Base-by-base conservation (phyloP, 164 flowering plant genomes). In the Echeveria elegans region DNA sequence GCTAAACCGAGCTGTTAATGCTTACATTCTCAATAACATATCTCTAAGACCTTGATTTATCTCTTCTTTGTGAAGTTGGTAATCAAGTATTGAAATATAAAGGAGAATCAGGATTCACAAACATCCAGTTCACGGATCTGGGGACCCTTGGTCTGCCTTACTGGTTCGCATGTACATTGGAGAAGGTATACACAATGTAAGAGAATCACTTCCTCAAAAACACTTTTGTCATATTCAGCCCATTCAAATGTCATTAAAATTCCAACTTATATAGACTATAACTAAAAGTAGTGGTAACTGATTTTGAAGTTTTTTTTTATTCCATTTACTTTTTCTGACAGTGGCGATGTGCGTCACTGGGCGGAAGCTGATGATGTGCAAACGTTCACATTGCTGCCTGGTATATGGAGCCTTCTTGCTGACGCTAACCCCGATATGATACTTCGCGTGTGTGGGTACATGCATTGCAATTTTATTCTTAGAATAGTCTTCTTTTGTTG, bases 111-210 rank as follows among this genome's bases (percentile, higher is more conserved):
- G 81, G 80, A 43, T 23, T 76, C 30, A 82, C 90, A 63, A 74
- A 66, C 72, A 71, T 88, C 36, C 77, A 77, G 56, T 75, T 91
- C 53, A 86, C 96, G 19, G 89, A 89, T 69, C 78, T 88, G 73
- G 95, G 83, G 68, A 68, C 76, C 50, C 90, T 91, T 76, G 96
- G 97, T 58, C 73, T 91, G 60, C 97, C 97, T 66, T 88, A 94
- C 72, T 91, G 99, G 99, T 58, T 82, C 53, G 52, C 78, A 48
- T 74, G 41, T 43, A 80, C 89, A 72, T 64, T 85, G 74, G 99
- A 94, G 80, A 82, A 72, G 65, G 81, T 76, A 73, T 78, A 71
- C 75, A 56, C 78, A 65, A 63, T 63, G 98, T 90, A 71, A 82
- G 87, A 79, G 28, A 50, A 56, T 56, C 31, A 56, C 32, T 56